Evolutionary conservation across 176 grass and related monocot genomes (phyloP), one percentile per base, ranked within the genome.

Genomic region (Raddia guianensis): DNA sequence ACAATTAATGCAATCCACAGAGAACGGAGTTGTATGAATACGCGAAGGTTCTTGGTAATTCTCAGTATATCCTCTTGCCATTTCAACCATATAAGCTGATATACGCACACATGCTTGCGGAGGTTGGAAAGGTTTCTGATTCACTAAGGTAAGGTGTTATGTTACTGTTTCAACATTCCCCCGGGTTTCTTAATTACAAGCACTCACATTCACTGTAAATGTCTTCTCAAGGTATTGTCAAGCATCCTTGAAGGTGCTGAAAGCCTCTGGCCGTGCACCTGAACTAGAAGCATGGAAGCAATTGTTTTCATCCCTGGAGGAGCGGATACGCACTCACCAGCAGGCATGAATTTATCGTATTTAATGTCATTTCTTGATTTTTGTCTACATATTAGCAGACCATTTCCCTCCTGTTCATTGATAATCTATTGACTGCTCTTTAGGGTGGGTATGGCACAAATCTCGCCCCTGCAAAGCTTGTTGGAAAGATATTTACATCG

Each of bases 41-140:
- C 67, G 90, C 95, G 61, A 98, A 93, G 67, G 86, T 91, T 85
- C 90, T 91, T 16, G 92, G 95, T 47, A 98, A 98, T 84, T 92
- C 95, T 63, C 95, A 98, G 88, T 94, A 91, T 79, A 90, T 93
- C 35, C 86, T 94, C 21, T 80, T 93, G 52, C 81, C 88, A 37
- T 93, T 98, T 76, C 95, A 98, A 77, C 95, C 95, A 52, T 98
- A 98, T 66, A 98, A 98, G 86, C 83, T 98, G 54, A 80, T 98
- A 68, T 98, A 98, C 83, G 95, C 95, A 60, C 80, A 94, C 86
- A 98, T 98, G 95, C 92, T 98, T 81, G 90, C 84, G 63, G 95
- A 98, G 83, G 84, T 98, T 72, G 95, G 95, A 66, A 98, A 91
- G 74, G 65, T 98, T 78, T 87, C 92, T 73, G 92, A 94, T 81